phyloP scores from a whole-genome alignment of 2,329 filamentous ascomycete genomes.

The Epichloe festucae region DNA sequence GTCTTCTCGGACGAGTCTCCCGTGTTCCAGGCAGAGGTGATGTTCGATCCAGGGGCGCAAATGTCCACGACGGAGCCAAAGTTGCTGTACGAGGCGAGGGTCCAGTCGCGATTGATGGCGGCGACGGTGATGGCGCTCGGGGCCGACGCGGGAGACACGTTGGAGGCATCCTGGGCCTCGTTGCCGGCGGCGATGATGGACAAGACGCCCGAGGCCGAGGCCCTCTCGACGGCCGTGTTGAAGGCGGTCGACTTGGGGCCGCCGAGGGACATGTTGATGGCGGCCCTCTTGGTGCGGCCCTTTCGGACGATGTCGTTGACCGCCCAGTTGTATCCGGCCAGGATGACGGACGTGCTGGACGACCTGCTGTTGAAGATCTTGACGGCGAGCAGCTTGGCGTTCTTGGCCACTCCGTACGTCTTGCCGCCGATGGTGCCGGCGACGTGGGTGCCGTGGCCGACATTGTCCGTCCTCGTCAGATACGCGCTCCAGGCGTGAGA shows the following conservation, averaged over 20 bases:
- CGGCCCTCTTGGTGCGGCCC: slow-evolving; percentile 18
- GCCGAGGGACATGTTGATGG: slow-evolving; percentile 32
- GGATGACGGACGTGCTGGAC: slow-evolving; percentile 11
- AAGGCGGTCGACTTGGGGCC: slow-evolving; percentile 8
- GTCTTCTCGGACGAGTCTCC: slow-evolving; percentile 18
- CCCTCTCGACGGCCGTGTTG: slow-evolving; percentile 11
- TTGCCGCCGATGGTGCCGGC: slow-evolving; percentile 7
- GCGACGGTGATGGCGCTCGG: slow-evolving; percentile 16
- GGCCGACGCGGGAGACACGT: slow-evolving; percentile 13
- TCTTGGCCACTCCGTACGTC: slow-evolving; percentile 23
- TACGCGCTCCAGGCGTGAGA: background rate
- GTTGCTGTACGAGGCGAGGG: slow-evolving; percentile 29
- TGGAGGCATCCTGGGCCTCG: slow-evolving; percentile 5
- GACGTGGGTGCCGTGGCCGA: background rate
- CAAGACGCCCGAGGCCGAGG: slow-evolving; percentile 16
- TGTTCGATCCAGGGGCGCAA: slow-evolving; percentile 29
- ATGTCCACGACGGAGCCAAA: slow-evolving; percentile 30
- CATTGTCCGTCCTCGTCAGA: background rate
- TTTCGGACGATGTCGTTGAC: slow-evolving; percentile 19
- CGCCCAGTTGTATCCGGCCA: slow-evolving; percentile 23
- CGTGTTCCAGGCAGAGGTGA: slow-evolving; percentile 27
- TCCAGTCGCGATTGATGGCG: slow-evolving; percentile 19
- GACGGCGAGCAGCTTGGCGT: slow-evolving; percentile 26
- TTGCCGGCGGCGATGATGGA: slow-evolving; percentile 25
- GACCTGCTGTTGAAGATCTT: slow-evolving; percentile 24